These are phyloP conservation scores for Drechslerella coelobrocha DNA, from an alignment of 2,329 filamentous ascomycete genomes.

Conservation along the genomic window DNA sequence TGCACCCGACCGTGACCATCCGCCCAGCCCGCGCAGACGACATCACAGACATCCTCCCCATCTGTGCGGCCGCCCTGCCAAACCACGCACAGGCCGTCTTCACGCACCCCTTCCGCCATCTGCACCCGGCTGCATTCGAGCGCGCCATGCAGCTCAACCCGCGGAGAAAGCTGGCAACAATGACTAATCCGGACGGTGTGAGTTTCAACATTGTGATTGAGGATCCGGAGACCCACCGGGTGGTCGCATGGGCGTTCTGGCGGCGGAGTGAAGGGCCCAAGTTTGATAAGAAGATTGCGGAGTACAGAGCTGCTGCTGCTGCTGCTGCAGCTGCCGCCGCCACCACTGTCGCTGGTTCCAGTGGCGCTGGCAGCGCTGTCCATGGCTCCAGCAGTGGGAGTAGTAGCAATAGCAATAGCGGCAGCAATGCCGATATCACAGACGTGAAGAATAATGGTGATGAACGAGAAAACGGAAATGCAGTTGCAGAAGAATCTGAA, in stretches of 20 bases:
- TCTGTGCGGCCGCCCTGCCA: constrained; percentile 18
- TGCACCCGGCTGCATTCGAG: constrained; percentile 10
- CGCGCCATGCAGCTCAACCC: neutral
- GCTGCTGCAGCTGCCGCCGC: too few species aligned
- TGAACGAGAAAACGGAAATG: neutral
- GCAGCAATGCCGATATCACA: neutral
- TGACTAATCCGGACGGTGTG: neutral
- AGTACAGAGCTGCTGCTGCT: constrained; percentile 2
- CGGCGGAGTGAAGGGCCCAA: constrained; percentile 2
- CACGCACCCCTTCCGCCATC: constrained; percentile 25
- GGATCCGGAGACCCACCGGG: constrained; percentile 4
- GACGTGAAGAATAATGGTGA: neutral
- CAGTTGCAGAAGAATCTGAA: neutral
- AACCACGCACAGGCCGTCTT: constrained; percentile 18
- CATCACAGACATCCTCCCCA: constrained; percentile 24
- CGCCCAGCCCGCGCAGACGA: constrained; percentile 15
- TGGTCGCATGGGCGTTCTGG: constrained; percentile 33
- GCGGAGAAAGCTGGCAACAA: constrained; percentile 11
- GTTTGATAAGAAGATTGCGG: constrained; percentile 8
- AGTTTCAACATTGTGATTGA: constrained; percentile 26
- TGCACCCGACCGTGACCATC: neutral
- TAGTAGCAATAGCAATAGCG: neutral
- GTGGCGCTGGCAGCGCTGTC: too few species aligned
- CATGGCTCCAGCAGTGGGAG: too few species aligned
- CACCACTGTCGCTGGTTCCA: too few species aligned